phyloP scores from a whole-genome alignment of 495 filamentous ascomycete species.

The Pyrenopolyporus hunteri region DNA sequence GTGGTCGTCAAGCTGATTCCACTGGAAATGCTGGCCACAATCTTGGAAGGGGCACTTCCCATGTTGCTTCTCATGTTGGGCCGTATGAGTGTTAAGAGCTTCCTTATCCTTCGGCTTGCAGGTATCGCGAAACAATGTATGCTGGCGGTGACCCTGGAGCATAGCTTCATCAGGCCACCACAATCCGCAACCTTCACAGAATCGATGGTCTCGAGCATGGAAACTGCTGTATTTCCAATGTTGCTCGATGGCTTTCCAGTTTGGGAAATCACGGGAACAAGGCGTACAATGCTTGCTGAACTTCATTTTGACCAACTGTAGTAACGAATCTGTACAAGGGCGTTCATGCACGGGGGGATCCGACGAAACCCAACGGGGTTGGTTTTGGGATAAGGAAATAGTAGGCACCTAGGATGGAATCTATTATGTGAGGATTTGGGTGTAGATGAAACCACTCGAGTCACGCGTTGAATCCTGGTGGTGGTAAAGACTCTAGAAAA shows the following conservation, averaged over 20 bases:
- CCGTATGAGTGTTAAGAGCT: neutral
- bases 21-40: neutral
- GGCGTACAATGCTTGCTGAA: neutral
- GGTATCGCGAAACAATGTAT: neutral
- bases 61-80: neutral
- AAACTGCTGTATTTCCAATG: neutral
- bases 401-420: too few relatives aligned
- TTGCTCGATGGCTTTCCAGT: neutral
- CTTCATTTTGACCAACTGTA: neutral
- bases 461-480: too few relatives aligned
- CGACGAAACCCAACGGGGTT: neutral
- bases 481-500: too few relatives aligned
- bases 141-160: neutral
- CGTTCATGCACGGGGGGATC: too few relatives aligned
- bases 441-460: too few relatives aligned
- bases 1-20: neutral
- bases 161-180: neutral
- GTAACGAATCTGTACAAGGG: too few relatives aligned
- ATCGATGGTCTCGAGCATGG: neutral
- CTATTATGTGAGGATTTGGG: too few relatives aligned
- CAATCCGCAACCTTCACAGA: neutral
- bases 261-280: neutral
- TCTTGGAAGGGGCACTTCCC: neutral
- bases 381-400: too few relatives aligned
- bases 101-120: neutral